A percentile compares a stretch with the other conserved stretches of the same genome.
Conservation (phyloP, 192 early-diverging fungal species). For the Coemansia sp. region DNA sequence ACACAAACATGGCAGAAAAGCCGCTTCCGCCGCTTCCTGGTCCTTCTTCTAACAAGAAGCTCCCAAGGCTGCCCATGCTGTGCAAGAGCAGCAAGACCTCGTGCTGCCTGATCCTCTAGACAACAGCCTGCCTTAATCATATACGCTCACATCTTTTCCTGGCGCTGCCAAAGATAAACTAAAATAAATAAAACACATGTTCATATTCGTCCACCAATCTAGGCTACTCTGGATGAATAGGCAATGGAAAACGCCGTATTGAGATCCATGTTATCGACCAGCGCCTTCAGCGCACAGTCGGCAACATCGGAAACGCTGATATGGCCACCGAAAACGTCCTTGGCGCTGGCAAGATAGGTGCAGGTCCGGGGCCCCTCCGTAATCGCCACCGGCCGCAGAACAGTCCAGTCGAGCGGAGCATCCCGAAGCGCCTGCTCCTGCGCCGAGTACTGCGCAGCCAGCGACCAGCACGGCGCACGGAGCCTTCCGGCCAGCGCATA, state of each 20-base stretch:
- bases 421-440: slow-evolving; percentile 26
- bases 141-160: too few relatives aligned
- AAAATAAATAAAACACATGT: too few relatives aligned
- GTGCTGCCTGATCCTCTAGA: slow-evolving; percentile 4
- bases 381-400: slow-evolving; percentile 28
- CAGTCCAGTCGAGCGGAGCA: slow-evolving; percentile 31
- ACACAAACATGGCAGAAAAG: background rate
- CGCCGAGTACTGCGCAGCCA: slow-evolving; percentile 34
- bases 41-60: background rate
- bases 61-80: background rate
- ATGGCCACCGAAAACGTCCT: slow-evolving; percentile 41
- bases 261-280: slow-evolving; percentile 42
- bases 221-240: slow-evolving; percentile 42
- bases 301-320: slow-evolving; percentile 32
- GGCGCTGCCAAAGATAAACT: too few relatives aligned
- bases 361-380: slow-evolving; percentile 21
- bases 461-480: slow-evolving; percentile 28
- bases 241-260: slow-evolving; percentile 38
- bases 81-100: background rate
- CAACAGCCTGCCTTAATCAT: too few relatives aligned
- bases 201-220: background rate
- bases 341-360: slow-evolving; percentile 37
- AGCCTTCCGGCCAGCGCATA: slow-evolving; percentile 9
- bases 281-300: slow-evolving; percentile 38
- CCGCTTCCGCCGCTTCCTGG: background rate